Evolutionary conservation across 306 rosid genomes (phyloP), one percentile per base, ranked within the genome.

Genomic region (Cucumis cinereus): DNA sequence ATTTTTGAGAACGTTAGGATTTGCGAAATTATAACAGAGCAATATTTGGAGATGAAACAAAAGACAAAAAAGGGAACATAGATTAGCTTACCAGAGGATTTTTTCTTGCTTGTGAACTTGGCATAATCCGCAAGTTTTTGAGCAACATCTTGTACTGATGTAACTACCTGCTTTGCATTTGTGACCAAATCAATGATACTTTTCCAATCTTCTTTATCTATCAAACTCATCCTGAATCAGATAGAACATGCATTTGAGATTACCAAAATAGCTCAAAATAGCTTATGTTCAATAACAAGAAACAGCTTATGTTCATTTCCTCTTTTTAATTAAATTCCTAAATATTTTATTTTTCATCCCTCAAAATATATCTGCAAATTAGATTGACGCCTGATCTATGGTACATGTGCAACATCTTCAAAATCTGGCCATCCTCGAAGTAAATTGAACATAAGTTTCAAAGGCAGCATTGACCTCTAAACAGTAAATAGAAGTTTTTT

Each of bases 131-230:
- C 90, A 49, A 92, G 86, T 84, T 90, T 92, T 26, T 80, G 84
- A 75, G 97, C 99, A 62, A 86, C 92, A 80, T 90, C 99, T 84
- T 95, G 98, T 83, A 85, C 93, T 0, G 91, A 92, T 77, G 88
- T 84, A 66, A 95, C 90, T 69, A 89, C 85, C 81, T 90, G 96
- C 85, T 88, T 92, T 12, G 96, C 99, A 85, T 95, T 95, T 69
- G 99, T 75, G 80, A 94, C 92, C 83, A 94, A 83, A 82, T 84
- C 96, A 66, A 89, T 78, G 75, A 88, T 26, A 50, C 84, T 77
- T 80, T 83, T 90, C 99, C 97, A 90, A 78, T 94, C 98, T 83
- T 92, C 93, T 80, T 84, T 90, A 83, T 89, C 95, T 77, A 90
- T 71, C 62, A 89, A 91, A 73, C 90, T 92, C 82, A 53, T 88